These are phyloP conservation scores for Clonostachys rosea DNA, from an alignment of 2,329 filamentous ascomycete species.

Conservation along the genomic window DNA sequence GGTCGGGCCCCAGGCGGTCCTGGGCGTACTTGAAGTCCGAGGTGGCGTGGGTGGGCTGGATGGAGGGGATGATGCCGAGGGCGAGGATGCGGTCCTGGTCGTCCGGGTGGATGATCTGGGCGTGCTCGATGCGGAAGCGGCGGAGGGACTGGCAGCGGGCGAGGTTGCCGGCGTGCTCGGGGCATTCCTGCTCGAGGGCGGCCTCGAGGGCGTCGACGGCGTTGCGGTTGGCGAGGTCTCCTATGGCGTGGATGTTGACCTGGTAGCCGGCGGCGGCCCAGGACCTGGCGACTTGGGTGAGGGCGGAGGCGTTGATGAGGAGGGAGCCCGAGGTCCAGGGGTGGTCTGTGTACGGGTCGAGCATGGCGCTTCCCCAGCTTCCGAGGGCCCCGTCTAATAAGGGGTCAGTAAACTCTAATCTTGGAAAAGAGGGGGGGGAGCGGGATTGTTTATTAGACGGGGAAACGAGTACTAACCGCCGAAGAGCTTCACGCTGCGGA, in stretches of 20 bases:
- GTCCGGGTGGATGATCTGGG: constrained; percentile 63
- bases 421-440: not conserved
- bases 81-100: constrained; percentile 56
- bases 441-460: too few species aligned
- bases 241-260: constrained; percentile 70
- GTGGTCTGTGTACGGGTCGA: constrained; percentile 66
- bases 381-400: constrained; percentile 61
- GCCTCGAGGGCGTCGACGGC: constrained; percentile 59
- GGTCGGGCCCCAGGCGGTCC: constrained; percentile 48
- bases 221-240: constrained; percentile 62
- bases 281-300: constrained; percentile 45
- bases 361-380: constrained; percentile 66
- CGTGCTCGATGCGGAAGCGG: constrained; percentile 66
- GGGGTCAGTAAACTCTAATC: constrained; percentile 4
- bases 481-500: constrained; percentile 66
- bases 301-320: constrained; percentile 57
- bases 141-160: constrained; percentile 45
- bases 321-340: constrained; percentile 58
- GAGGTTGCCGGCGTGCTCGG: constrained; percentile 24
- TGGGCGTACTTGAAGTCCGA: constrained; percentile 67
- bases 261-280: constrained; percentile 62
- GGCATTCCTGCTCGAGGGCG: constrained; percentile 50
- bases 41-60: constrained; percentile 70
- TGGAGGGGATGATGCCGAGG: constrained; percentile 60
- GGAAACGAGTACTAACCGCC: constrained; percentile 41